Base-by-base conservation (phyloP, 1,139 yeast species). In the Lodderomyces metapsilosis region DNA sequence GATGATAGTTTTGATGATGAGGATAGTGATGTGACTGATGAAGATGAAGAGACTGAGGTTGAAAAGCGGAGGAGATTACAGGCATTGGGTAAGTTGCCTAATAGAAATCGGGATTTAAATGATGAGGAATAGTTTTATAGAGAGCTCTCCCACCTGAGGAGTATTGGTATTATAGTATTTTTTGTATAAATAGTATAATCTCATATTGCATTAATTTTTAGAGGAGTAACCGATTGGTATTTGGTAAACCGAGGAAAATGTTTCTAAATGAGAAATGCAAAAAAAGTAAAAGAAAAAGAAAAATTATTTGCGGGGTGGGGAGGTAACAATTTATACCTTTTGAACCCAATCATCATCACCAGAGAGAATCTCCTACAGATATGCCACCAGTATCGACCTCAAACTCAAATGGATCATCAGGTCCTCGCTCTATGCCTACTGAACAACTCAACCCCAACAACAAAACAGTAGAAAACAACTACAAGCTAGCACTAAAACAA, bases 41-140 rank as follows among this genome's bases (percentile, higher is more conserved):
- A 42, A 5, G 62, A 61, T 6, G 71, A 68, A 15, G 94, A 86
- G 54, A 82, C 91, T 0, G 84, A 71, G 28, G 80, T 82, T 20
- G 97, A 89, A 58, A 77, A 80, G 48, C 73, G 72, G 36, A 78
- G 96, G 56, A 77, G 97, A 50, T 64, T 88, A 48, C 91, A 92
- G 3, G 96, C 96, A 1, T 72, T 89, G 49, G 95, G 95, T 8
- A 64, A 59, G 28, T 49, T 75, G 22, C 63, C 67, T 3, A 61
- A 68, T 3, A 62, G 59, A 10, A 66, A 83, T 42, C 62, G 75
- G 40, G 72, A 66, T 38, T 74, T 68, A 20, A 79, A 78, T 51
- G 88, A 82, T 51, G 88, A 82, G 52, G 85, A 80, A 47, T 77
- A 69, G 34, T 20, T n/a, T 18, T 17, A 31, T 31, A 25, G 30